phyloP scores from a whole-genome alignment of 2,329 filamentous ascomycete species.

The Clonostachys chloroleuca region DNA sequence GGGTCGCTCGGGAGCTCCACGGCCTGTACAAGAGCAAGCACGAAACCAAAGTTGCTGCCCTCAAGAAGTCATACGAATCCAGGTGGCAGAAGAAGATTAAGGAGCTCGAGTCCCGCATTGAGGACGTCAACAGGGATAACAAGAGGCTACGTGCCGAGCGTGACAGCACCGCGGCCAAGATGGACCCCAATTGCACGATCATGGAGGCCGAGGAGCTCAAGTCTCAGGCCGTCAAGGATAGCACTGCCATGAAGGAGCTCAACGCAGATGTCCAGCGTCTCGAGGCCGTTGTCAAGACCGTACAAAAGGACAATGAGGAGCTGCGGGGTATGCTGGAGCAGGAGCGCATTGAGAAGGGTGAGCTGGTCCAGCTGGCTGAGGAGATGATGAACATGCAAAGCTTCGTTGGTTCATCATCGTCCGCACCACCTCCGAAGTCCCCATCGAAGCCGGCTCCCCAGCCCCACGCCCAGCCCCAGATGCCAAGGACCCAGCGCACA shows the following conservation, averaged over 20 bases:
- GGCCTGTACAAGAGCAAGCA: constrained; percentile 95
- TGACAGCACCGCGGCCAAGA: constrained; percentile 61
- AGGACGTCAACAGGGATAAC: constrained; percentile 68
- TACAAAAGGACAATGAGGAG: constrained; percentile 65
- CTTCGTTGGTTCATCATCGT: constrained; percentile 21
- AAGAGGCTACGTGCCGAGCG: constrained; percentile 64
- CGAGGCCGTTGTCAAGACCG: constrained; percentile 64
- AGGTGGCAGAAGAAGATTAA: constrained; percentile 86
- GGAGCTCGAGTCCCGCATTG: constrained; percentile 70
- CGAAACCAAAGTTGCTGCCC: constrained; percentile 87
- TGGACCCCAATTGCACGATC: constrained; percentile 39
- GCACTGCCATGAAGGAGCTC: constrained; percentile 63
- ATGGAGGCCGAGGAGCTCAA: constrained; percentile 42
- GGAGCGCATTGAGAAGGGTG: constrained; percentile 79
- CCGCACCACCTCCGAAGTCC: background rate
- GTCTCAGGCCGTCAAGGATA: constrained; percentile 57
- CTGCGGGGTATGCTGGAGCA: constrained; percentile 63
- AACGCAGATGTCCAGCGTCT: constrained; percentile 73
- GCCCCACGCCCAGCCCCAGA: constrained; percentile 7
- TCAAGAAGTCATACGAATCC: constrained; percentile 80
- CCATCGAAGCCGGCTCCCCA: background rate
- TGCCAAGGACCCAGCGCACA: constrained; percentile 10
- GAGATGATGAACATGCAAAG: constrained; percentile 74
- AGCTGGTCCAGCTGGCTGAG: constrained; percentile 75
- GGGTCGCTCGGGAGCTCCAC: constrained; percentile 91